Percentiles rank a stretch among this genome's conserved stretches.
These are phyloP conservation scores for Scedosporium minutisporum DNA, from an alignment of 2,329 filamentous ascomycete species.

Conservation along the genomic window DNA sequence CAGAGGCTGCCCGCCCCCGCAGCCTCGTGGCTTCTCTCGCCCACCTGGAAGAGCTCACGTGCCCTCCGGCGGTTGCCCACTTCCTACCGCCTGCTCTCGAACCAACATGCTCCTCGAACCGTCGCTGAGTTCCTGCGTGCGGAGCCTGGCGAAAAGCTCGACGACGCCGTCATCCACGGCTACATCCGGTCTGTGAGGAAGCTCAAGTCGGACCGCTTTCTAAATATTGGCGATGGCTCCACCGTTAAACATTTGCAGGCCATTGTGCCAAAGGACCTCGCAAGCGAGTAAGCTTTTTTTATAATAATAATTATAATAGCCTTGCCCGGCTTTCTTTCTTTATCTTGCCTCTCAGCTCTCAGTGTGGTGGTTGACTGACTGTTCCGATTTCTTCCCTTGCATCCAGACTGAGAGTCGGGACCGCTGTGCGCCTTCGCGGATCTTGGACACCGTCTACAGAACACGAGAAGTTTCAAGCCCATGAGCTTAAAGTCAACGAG, in stretches of 20 bases:
- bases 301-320: not conserved
- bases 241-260: constrained; percentile 71
- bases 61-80: not conserved
- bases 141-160: constrained; percentile 31
- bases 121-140: constrained; percentile 48
- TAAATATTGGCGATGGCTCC: constrained; percentile 79
- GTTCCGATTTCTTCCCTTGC: constrained; percentile 18
- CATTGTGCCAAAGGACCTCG: constrained; percentile 61
- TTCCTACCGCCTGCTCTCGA: not conserved
- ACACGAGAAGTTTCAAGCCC: constrained; percentile 48
- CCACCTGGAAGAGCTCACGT: not conserved
- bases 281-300: constrained; percentile 53
- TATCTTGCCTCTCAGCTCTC: constrained; percentile 8
- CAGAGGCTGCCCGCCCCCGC: not conserved
- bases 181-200: constrained; percentile 77
- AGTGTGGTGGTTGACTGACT: not conserved
- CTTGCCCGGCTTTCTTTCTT: not conserved
- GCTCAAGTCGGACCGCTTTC: constrained; percentile 77
- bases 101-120: constrained; percentile 20
- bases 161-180: constrained; percentile 58
- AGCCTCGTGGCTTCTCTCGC: not conserved
- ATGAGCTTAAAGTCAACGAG: constrained; percentile 68
- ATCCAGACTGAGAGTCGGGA: constrained; percentile 66
- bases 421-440: constrained; percentile 69
- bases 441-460: constrained; percentile 65